phyloP scores from a whole-genome alignment of 768 basidiomycete species.

The Podaxis carcinomalis region DNA sequence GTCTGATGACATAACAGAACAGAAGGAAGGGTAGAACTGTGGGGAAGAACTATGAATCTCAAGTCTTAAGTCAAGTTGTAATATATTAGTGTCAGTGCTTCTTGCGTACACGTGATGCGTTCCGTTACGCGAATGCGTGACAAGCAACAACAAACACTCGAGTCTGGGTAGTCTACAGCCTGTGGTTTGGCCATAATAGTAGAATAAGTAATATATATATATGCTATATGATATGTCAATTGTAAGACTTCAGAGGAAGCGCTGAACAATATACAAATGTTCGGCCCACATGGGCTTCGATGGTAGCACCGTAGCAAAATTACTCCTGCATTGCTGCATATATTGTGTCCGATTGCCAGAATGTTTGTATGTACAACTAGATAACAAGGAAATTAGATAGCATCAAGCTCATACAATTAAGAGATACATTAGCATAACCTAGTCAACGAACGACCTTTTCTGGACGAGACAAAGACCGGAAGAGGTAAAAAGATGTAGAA shows the following conservation, averaged over 20 bases:
- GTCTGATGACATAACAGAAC: conserved; percentile 27
- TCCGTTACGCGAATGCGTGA: neutral
- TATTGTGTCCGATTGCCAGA: neutral
- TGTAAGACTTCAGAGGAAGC: too few relatives aligned
- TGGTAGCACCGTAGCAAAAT: neutral
- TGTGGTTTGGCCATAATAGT: neutral
- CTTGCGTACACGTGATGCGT: neutral
- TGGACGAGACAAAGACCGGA: neutral
- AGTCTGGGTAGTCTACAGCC: neutral
- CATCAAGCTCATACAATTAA: neutral
- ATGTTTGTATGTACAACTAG: neutral
- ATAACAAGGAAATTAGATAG: neutral
- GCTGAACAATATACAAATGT: too few relatives aligned
- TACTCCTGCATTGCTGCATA: neutral
- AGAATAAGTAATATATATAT: too few relatives aligned
- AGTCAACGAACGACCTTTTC: too few relatives aligned
- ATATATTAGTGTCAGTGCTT: neutral
- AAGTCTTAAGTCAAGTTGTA: too few relatives aligned
- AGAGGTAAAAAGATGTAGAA: neutral
- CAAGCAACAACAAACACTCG: neutral
- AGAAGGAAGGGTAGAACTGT: neutral
- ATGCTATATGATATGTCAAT: too few relatives aligned
- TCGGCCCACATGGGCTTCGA: too few relatives aligned
- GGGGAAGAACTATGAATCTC: neutral
- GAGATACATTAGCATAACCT: conserved; percentile 2